These are phyloP conservation scores for Pezicula carpinea DNA, from an alignment of 2,329 filamentous ascomycete genomes.

Conservation along the genomic window DNA sequence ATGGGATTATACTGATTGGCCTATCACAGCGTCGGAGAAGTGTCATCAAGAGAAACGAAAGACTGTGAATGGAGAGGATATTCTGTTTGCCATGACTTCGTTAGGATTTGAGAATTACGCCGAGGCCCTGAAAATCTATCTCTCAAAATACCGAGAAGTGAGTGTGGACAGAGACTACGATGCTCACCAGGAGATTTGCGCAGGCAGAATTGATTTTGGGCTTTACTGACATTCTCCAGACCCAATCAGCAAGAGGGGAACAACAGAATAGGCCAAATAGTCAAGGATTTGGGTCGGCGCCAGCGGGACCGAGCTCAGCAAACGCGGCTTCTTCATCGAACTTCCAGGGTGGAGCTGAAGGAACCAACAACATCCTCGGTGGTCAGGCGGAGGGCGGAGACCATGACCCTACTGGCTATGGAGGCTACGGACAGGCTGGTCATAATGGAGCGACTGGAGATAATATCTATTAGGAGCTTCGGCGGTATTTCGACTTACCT, in stretches of 20 bases:
- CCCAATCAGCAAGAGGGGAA: slow-evolving; percentile 70
- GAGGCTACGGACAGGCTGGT: slow-evolving; percentile 42
- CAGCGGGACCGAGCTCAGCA: slow-evolving; percentile 32
- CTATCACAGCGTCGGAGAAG: slow-evolving; percentile 81
- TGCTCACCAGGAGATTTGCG: slow-evolving; percentile 1
- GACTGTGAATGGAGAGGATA: slow-evolving; percentile 98
- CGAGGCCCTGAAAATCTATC: slow-evolving; percentile 95
- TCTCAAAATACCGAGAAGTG: slow-evolving; percentile 97
- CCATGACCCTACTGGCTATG: slow-evolving; percentile 32
- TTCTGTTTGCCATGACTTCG: slow-evolving; percentile 98
- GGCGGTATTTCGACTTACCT: too few species aligned
- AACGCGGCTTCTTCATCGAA: slow-evolving; percentile 24
- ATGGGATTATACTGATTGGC: slow-evolving; percentile 15
- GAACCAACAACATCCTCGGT: slow-evolving; percentile 29
- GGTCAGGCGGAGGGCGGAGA: slow-evolving; percentile 26
- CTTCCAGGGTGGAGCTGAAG: slow-evolving; percentile 26
- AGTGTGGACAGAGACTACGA: slow-evolving; percentile 34
- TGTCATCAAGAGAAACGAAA: slow-evolving; percentile 99
- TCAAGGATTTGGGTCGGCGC: slow-evolving; percentile 44
- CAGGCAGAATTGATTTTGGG: slow-evolving; percentile 1
- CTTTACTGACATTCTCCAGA: slow-evolving; percentile 43
- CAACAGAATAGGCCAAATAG: slow-evolving; percentile 44
- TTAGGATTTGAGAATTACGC: slow-evolving; percentile 98
- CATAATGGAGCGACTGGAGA: slow-evolving; percentile 49
- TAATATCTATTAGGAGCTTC: slow-evolving; percentile 22